These are phyloP conservation scores for Mycothermus thermophilus DNA, from an alignment of 495 filamentous ascomycete genomes.

Conservation along the genomic window DNA sequence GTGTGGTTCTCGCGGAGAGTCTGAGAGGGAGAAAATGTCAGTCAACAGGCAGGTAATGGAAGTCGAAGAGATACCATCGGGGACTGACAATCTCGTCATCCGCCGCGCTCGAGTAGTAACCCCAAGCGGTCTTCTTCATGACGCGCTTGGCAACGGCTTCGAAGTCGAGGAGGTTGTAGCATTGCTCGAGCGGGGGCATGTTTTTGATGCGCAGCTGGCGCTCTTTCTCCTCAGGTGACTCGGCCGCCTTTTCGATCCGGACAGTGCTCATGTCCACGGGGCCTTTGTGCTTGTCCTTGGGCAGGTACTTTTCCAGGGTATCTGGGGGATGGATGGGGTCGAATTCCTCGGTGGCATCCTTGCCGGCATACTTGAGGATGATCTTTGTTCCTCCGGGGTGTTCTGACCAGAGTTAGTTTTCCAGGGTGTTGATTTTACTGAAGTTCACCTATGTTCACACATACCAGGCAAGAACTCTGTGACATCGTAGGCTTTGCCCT, in stretches of 20 bases:
- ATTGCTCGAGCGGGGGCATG: conserved; percentile 76
- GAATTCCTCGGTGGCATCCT: conserved; percentile 74
- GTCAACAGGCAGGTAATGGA: neutral
- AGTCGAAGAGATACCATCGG: neutral
- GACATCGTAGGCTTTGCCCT: conserved; percentile 60
- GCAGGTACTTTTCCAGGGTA: conserved; percentile 67
- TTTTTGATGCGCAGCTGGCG: conserved; percentile 58
- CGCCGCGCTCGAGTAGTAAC: conserved; percentile 88
- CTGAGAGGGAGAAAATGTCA: conserved; percentile 27
- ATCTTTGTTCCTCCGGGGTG: conserved; percentile 69
- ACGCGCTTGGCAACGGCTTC: conserved; percentile 74
- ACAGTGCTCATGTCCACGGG: conserved; percentile 83
- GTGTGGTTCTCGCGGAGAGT: conserved; percentile 94
- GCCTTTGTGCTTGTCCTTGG: conserved; percentile 78
- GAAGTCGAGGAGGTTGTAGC: conserved; percentile 92
- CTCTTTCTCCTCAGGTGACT: conserved; percentile 63
- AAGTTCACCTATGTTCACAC: neutral
- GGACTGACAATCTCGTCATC: conserved; percentile 80
- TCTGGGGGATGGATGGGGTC: conserved; percentile 71
- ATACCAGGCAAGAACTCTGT: conserved; percentile 52
- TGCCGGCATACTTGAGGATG: conserved; percentile 75
- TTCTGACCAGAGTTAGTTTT: conserved; percentile 28
- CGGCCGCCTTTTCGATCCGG: conserved; percentile 49
- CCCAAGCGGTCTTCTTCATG: conserved; percentile 95
- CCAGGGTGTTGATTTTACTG: neutral